Evolutionary conservation across 2,329 filamentous ascomycete genomes (phyloP).

Genomic region (Kalmusia sp.): DNA sequence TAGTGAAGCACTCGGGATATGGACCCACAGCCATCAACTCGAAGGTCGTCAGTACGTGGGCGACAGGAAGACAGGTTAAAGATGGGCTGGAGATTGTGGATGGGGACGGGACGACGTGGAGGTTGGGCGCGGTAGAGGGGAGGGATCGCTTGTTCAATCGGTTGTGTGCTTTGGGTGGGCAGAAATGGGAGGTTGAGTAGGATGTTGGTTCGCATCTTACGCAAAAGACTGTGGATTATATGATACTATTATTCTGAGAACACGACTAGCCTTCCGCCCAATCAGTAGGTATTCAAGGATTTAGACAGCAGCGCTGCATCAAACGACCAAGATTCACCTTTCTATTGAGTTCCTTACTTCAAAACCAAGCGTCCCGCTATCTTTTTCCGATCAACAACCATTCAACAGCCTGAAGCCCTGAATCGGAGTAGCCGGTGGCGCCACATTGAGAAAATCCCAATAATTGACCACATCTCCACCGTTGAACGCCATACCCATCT

Average conservation of each 20-base stretch:
- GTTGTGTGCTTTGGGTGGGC: not conserved
- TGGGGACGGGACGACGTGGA: not conserved
- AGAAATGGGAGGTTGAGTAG: not conserved
- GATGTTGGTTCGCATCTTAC: not conserved
- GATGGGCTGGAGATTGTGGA: not conserved
- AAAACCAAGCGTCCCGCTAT: too few species aligned
- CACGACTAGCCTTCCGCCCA: too few species aligned
- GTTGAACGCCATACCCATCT: slow-evolving; percentile 36
- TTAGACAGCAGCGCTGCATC: too few species aligned
- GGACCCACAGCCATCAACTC: not conserved
- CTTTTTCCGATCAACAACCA: slow-evolving; percentile 32
- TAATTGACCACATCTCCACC: slow-evolving; percentile 29
- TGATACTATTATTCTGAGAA: too few species aligned
- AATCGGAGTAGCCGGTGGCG: slow-evolving; percentile 28
- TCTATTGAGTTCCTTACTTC: too few species aligned
- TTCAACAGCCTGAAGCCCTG: slow-evolving; percentile 36
- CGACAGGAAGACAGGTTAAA: not conserved
- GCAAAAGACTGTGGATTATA: too few species aligned
- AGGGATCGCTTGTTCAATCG: not conserved
- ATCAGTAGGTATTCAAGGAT: too few species aligned
- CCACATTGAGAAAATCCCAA: slow-evolving; percentile 34
- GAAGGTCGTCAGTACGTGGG: not conserved
- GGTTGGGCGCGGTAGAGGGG: not conserved
- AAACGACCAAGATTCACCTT: too few species aligned
- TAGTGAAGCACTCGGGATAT: not conserved